phyloP scores from a whole-genome alignment of 2,329 filamentous ascomycete genomes.

The Aspergillus awamori region DNA sequence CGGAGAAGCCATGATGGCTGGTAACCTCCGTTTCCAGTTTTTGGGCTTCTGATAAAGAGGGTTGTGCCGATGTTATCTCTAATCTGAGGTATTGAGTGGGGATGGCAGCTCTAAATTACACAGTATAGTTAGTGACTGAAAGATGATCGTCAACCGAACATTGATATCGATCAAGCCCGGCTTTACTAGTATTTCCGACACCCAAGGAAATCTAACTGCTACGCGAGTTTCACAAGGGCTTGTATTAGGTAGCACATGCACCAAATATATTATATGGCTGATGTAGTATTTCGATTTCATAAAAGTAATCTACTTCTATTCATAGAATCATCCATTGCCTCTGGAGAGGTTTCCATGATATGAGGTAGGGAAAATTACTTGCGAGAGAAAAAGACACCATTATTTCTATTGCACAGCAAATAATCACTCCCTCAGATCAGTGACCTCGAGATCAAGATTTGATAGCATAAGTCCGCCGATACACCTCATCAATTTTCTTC shows the following conservation, averaged over 20 bases:
- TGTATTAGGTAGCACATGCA: no score
- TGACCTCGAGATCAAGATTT: slow-evolving; percentile 49
- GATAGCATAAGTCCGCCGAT: slow-evolving; percentile 75
- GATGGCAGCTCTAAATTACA: neutral
- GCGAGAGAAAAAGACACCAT: no score
- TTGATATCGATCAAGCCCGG: neutral
- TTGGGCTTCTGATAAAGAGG: neutral
- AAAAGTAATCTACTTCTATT: no score
- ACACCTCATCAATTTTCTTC: slow-evolving; percentile 79
- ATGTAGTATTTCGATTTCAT: no score
- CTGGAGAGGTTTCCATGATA: no score
- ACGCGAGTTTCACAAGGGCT: no score
- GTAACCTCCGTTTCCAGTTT: neutral
- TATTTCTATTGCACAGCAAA: no score
- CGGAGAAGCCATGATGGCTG: neutral
- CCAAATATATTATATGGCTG: no score
- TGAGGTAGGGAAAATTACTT: no score
- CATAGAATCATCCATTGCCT: no score
- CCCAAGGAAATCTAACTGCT: no score
- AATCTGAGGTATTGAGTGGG: neutral
- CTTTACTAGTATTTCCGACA: neutral
- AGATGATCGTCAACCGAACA: neutral
- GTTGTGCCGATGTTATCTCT: neutral
- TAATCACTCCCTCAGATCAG: no score
- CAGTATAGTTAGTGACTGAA: neutral